Conservation (phyloP, 1,139 yeast genomes). For the Kurtzmaniella quercitrusa region DNA sequence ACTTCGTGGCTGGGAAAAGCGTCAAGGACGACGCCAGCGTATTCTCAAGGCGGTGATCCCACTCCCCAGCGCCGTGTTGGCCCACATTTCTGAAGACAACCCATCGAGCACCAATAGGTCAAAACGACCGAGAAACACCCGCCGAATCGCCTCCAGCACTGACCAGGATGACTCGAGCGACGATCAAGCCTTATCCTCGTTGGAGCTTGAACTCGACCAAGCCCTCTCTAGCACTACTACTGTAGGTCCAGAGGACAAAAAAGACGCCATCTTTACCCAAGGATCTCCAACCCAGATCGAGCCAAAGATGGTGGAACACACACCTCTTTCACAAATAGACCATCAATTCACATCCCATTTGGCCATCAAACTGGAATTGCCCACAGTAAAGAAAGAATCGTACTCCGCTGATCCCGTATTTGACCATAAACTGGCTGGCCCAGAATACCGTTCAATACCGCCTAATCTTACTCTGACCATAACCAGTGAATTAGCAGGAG, state of each 20-base stretch:
- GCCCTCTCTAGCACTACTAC: slow-evolving; percentile 9
- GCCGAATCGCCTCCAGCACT: neutral
- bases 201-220: slow-evolving; percentile 16
- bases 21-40: neutral
- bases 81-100: neutral
- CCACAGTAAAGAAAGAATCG: neutral
- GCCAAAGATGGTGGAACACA: neutral
- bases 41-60: slow-evolving; percentile 1
- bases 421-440: slow-evolving; percentile 1
- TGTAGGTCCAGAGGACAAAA: slow-evolving; percentile 1
- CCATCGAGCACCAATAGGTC: neutral
- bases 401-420: neutral
- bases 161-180: neutral
- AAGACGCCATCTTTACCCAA: neutral
- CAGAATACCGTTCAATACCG: slow-evolving; percentile 22
- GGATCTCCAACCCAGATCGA: neutral
- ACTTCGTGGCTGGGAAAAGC: slow-evolving; percentile 1
- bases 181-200: slow-evolving; percentile 9
- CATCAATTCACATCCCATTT: neutral
- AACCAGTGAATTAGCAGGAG: slow-evolving; percentile 19
- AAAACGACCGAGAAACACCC: neutral
- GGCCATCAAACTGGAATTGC: neutral
- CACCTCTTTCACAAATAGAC: too few species aligned
- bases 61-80: slow-evolving; percentile 1
- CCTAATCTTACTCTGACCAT: slow-evolving; percentile 20